Conservation (phyloP, 2,329 filamentous ascomycete genomes). For the Rhynchosporium agropyri region DNA sequence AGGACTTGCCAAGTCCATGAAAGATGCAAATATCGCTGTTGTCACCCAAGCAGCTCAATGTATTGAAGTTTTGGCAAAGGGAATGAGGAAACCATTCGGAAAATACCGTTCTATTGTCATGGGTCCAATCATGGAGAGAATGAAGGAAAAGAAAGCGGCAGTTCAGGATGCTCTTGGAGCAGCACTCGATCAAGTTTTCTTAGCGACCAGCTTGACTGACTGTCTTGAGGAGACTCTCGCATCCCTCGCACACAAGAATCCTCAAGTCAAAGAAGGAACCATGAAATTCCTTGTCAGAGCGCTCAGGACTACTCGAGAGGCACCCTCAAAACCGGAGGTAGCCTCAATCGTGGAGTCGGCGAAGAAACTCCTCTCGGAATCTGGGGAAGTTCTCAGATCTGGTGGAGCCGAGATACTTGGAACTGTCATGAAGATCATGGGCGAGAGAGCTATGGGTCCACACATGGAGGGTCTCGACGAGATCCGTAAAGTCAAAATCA, state of each 20-base stretch:
- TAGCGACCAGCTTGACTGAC: constrained; percentile 73
- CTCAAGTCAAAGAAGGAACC: constrained; percentile 94
- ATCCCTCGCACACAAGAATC: constrained; percentile 91
- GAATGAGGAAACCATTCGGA: constrained; percentile 73
- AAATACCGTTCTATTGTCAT: constrained; percentile 83
- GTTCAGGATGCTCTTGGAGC: constrained; percentile 86
- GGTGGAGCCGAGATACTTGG: constrained; percentile 91
- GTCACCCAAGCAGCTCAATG: constrained; percentile 93
- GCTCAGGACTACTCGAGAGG: constrained; percentile 78
- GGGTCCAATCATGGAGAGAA: constrained; percentile 86
- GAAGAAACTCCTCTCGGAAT: constrained; percentile 89
- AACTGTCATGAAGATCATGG: constrained; percentile 98
- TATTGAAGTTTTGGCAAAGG: constrained; percentile 85
- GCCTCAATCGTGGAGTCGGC: constrained; percentile 82
- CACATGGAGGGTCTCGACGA: constrained; percentile 92
- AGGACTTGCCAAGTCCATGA: constrained; percentile 93
- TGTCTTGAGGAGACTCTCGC: constrained; percentile 89
- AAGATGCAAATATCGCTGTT: constrained; percentile 95
- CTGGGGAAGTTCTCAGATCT: constrained; percentile 80
- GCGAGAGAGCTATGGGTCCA: constrained; percentile 91
- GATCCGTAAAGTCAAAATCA: constrained; percentile 90
- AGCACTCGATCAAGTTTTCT: constrained; percentile 73
- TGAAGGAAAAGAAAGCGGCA: constrained; percentile 95
- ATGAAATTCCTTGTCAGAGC: constrained; percentile 92
- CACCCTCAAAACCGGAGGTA: constrained; percentile 83